These are phyloP conservation scores for Fallopia convolvulus DNA, from an alignment of 148 eudicot species.

Conservation along the genomic window DNA sequence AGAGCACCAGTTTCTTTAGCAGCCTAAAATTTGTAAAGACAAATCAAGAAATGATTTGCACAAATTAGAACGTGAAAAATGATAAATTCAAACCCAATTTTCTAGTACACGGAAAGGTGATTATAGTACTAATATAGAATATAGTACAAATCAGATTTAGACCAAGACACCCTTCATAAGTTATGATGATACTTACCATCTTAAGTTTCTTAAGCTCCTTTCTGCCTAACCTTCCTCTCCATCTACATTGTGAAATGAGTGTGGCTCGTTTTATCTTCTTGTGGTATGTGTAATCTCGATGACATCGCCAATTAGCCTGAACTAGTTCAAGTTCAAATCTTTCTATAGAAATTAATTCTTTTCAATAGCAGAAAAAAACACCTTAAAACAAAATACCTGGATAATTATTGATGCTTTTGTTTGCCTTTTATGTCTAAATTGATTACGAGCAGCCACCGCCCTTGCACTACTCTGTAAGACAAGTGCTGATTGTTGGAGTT, in stretches of 20 bases:
- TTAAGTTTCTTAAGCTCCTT: conserved; percentile 68
- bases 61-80: neutral
- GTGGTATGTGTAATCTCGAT: conserved; percentile 42
- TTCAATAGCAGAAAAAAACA: neutral
- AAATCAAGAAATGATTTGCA: neutral
- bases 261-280: conserved; percentile 64
- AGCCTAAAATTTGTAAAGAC: conserved; percentile 32
- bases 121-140: neutral
- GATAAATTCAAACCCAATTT: neutral
- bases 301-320: conserved; percentile 79
- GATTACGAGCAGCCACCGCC: conserved; percentile 58
- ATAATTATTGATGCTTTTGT: conserved; percentile 52
- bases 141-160: neutral
- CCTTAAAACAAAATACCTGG: conserved; percentile 36
- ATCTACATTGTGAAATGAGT: conserved; percentile 67
- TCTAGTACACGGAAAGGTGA: neutral
- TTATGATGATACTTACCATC: conserved; percentile 42
- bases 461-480: conserved; percentile 67
- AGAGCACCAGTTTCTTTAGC: conserved; percentile 80
- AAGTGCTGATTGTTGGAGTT: conserved; percentile 38
- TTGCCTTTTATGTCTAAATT: conserved; percentile 57
- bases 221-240: conserved; percentile 69
- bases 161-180: neutral
- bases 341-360: neutral
- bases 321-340: conserved; percentile 4